Percentiles rank a stretch among this genome's conserved stretches.
These are phyloP conservation scores for Naganishia vishniacii DNA, from an alignment of 768 basidiomycete genomes.

Conservation along the genomic window DNA sequence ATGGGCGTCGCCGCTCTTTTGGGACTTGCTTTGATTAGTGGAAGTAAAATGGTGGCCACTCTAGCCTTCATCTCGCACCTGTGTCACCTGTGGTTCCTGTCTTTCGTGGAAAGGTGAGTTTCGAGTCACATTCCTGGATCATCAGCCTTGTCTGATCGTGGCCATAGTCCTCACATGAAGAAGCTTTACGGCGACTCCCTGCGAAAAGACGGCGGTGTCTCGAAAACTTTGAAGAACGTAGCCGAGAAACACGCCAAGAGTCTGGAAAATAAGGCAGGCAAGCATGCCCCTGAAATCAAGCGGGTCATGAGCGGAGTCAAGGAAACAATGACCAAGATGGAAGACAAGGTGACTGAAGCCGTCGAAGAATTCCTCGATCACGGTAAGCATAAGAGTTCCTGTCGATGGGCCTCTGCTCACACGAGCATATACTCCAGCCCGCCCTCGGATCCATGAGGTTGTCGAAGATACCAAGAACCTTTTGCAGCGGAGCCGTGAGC, in stretches of 20 bases:
- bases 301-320: constrained; percentile 84
- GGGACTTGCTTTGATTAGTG: constrained; percentile 83
- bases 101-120: constrained; percentile 79
- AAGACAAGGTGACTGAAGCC: constrained; percentile 84
- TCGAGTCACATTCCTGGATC: neutral
- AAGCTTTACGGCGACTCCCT: constrained; percentile 89
- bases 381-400: constrained; percentile 56
- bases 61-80: constrained; percentile 79
- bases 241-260: constrained; percentile 74
- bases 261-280: constrained; percentile 67
- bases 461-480: constrained; percentile 88
- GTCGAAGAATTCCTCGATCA: constrained; percentile 89
- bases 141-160: neutral
- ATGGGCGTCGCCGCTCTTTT: constrained; percentile 96
- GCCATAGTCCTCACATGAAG: constrained; percentile 86
- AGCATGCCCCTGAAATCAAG: constrained; percentile 74
- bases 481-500: constrained; percentile 82
- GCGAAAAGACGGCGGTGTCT: constrained; percentile 92
- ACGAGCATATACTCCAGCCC: constrained; percentile 54
- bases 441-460: constrained; percentile 78
- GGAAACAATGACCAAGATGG: constrained; percentile 91
- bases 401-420: neutral
- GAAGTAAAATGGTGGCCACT: constrained; percentile 80
- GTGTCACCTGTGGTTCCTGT: constrained; percentile 94
- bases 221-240: constrained; percentile 94